These are phyloP conservation scores for Hortaea sp. DNA, from an alignment of 2,329 filamentous ascomycete species.

Conservation along the genomic window DNA sequence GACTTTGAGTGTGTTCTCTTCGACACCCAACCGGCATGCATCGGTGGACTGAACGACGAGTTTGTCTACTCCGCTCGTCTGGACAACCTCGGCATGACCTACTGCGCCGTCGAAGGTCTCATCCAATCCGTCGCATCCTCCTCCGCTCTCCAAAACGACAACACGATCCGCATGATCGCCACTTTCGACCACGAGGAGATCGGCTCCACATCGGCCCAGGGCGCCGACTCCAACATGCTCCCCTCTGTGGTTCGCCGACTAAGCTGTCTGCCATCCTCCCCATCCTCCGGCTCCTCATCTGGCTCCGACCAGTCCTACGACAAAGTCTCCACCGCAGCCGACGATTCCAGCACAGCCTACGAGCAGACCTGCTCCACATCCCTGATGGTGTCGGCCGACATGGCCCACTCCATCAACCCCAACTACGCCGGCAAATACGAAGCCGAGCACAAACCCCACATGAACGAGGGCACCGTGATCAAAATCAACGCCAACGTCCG, in stretches of 20 bases:
- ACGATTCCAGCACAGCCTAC: slow-evolving; percentile 68
- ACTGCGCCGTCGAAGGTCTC: slow-evolving; percentile 77
- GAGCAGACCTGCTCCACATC: slow-evolving; percentile 87
- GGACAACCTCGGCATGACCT: slow-evolving; percentile 95
- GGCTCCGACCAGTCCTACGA: slow-evolving; percentile 57
- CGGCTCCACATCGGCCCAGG: slow-evolving; percentile 83
- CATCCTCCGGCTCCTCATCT: slow-evolving; percentile 43
- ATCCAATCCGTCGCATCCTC: slow-evolving; percentile 63
- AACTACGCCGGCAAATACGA: slow-evolving; percentile 94
- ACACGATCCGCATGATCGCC: slow-evolving; percentile 78
- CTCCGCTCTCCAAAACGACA: slow-evolving; percentile 61
- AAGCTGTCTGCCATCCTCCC: slow-evolving; percentile 60
- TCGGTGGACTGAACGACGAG: slow-evolving; percentile 86
- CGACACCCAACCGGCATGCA: slow-evolving; percentile 81
- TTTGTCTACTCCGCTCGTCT: slow-evolving; percentile 93
- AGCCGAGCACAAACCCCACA: slow-evolving; percentile 76
- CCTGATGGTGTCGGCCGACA: slow-evolving; percentile 91
- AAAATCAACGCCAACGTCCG: slow-evolving; percentile 97
- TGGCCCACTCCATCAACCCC: slow-evolving; percentile 93
- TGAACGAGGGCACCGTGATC: slow-evolving; percentile 94
- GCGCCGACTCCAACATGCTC: slow-evolving; percentile 84
- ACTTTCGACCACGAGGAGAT: slow-evolving; percentile 99
- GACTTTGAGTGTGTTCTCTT: slow-evolving; percentile 98
- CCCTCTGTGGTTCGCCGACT: slow-evolving; percentile 79
- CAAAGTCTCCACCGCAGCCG: slow-evolving; percentile 39